phyloP scores from a whole-genome alignment of 2,329 filamentous ascomycete species.

The Penicillium sp. region DNA sequence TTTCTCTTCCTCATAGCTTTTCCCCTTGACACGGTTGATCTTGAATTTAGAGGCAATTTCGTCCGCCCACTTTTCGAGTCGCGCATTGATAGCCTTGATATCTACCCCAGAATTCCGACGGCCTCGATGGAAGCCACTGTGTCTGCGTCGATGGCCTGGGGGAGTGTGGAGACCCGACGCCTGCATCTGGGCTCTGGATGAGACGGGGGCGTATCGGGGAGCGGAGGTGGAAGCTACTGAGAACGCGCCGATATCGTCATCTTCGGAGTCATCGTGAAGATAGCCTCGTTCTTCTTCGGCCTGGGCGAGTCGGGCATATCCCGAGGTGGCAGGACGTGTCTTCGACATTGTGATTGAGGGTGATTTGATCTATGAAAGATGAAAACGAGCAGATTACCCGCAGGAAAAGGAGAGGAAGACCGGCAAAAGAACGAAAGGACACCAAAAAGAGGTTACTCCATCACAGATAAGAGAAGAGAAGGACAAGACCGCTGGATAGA shows the following conservation, averaged over 20 bases:
- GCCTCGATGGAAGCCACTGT: conserved; percentile 43
- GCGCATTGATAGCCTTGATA: conserved; percentile 94
- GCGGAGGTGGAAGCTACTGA: conserved; percentile 48
- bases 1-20: conserved; percentile 67
- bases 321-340: conserved; percentile 62
- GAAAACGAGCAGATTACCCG: not conserved
- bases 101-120: conserved; percentile 81
- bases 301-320: conserved; percentile 76
- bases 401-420: conserved; percentile 10
- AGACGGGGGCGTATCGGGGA: conserved; percentile 56
- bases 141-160: conserved; percentile 40
- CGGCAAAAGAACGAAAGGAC: conserved; percentile 6
- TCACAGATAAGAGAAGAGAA: conserved; percentile 8
- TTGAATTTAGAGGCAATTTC: conserved; percentile 98
- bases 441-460: conserved; percentile 12
- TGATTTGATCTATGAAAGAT: conserved; percentile 8
- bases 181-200: conserved; percentile 45
- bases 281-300: conserved; percentile 53
- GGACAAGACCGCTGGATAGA: not conserved
- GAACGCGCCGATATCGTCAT: conserved; percentile 51
- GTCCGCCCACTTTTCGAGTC: conserved; percentile 91
- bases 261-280: conserved; percentile 59
- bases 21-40: conserved; percentile 65
- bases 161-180: conserved; percentile 32
- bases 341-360: conserved; percentile 51